phyloP scores from a whole-genome alignment of 2,329 filamentous ascomycete species.

The Ceratocystis smalleyi region DNA sequence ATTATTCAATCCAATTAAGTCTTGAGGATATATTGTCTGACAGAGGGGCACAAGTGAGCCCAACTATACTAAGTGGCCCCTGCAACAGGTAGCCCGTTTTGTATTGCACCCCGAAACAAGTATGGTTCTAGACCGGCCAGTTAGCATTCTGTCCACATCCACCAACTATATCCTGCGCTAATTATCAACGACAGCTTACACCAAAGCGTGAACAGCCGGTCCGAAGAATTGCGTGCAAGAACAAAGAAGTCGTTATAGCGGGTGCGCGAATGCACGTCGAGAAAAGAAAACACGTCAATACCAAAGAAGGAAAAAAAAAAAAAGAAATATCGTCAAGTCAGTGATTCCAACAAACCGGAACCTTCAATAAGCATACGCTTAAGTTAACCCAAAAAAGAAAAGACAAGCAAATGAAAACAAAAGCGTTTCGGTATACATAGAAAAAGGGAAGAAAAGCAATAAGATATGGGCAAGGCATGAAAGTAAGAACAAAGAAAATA shows the following conservation, averaged over 20 bases:
- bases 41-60: too few species aligned
- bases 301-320: neutral
- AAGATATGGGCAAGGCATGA: neutral
- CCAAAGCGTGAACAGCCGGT: too few species aligned
- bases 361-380: neutral
- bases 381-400: neutral
- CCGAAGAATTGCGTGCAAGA: too few species aligned
- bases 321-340: neutral
- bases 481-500: constrained; percentile 13
- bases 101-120: too few species aligned
- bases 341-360: neutral
- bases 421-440: neutral
- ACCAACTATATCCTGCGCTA: too few species aligned
- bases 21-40: too few species aligned
- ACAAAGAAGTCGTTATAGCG: neutral
- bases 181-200: too few species aligned
- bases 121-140: too few species aligned
- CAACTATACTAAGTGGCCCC: too few species aligned
- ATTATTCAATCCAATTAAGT: too few species aligned
- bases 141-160: too few species aligned
- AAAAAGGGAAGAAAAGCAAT: constrained; percentile 5
- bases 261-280: neutral
- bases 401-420: neutral
- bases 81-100: too few species aligned
- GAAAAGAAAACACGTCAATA: neutral